A percentile compares a stretch with the other conserved stretches of the same genome.
phyloP scores from a whole-genome alignment of 2,329 filamentous ascomycete species.

The Pseudocercospora vitis region DNA sequence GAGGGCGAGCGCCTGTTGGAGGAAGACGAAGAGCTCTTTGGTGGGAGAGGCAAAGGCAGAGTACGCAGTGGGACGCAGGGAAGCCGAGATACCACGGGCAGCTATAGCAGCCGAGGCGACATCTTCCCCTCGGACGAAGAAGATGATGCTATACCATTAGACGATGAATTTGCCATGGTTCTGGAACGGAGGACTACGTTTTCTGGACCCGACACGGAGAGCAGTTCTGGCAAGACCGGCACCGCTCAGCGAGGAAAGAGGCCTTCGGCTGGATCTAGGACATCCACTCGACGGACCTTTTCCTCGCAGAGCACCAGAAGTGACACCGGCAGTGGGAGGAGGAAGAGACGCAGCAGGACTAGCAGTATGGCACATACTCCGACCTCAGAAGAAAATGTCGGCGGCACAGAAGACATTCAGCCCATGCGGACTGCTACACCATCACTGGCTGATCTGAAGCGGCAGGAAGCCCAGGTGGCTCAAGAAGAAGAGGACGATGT shows the following conservation, averaged over 20 bases:
- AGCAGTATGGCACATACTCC: slow-evolving; percentile 23
- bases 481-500: slow-evolving; percentile 58
- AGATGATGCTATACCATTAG: slow-evolving; percentile 87
- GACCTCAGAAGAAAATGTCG: slow-evolving; percentile 6
- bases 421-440: slow-evolving; percentile 39
- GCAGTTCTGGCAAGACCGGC: slow-evolving; percentile 61
- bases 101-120: slow-evolving; percentile 82
- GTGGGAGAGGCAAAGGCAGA: slow-evolving; percentile 43
- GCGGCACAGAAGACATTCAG: slow-evolving; percentile 23
- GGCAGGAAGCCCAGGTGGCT: slow-evolving; percentile 57
- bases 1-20: slow-evolving; percentile 73
- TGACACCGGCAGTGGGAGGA: slow-evolving; percentile 14
- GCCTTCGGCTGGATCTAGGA: slow-evolving; percentile 43
- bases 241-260: slow-evolving; percentile 38
- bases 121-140: slow-evolving; percentile 83
- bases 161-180: slow-evolving; percentile 86
- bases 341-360: slow-evolving; percentile 24
- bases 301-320: slow-evolving; percentile 28
- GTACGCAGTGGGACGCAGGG: slow-evolving; percentile 75
- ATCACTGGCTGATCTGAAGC: slow-evolving; percentile 56
- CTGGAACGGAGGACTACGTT: slow-evolving; percentile 65
- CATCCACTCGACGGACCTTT: slow-evolving; percentile 29
- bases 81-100: slow-evolving; percentile 80
- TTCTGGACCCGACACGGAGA: slow-evolving; percentile 59
- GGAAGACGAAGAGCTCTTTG: slow-evolving; percentile 51